Evolutionary conservation across 192 early-diverging fungal species (phyloP).

Genomic region (Allomyces macrogynus): DNA sequence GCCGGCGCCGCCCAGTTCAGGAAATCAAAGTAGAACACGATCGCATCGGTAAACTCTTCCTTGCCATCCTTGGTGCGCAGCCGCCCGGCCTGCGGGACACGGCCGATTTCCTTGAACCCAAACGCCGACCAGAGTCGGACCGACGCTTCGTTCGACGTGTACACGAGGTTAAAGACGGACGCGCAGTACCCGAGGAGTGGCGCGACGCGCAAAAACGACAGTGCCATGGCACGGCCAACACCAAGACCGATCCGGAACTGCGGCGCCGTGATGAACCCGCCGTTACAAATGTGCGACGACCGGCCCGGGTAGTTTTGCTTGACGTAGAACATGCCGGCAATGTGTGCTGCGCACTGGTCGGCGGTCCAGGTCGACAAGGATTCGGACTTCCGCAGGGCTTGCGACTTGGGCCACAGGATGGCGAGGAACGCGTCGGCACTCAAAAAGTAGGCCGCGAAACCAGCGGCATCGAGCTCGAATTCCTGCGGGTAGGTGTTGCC

Average conservation of each 20-base stretch:
- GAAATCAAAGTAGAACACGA: background rate
- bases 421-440: slow-evolving; percentile 29
- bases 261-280: slow-evolving; percentile 40
- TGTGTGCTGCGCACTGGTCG: slow-evolving; percentile 16
- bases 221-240: slow-evolving; percentile 37
- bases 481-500: slow-evolving; percentile 59
- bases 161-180: slow-evolving; percentile 63
- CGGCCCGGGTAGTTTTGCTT: slow-evolving; percentile 66
- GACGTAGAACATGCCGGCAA: slow-evolving; percentile 50
- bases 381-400: background rate
- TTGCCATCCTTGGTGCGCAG: background rate
- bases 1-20: no score
- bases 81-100: slow-evolving; percentile 44
- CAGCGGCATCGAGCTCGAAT: slow-evolving; percentile 11
- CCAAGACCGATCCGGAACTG: slow-evolving; percentile 22
- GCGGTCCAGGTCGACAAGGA: slow-evolving; percentile 12
- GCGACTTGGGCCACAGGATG: slow-evolving; percentile 12
- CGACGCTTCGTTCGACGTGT: slow-evolving; percentile 43
- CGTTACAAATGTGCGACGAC: slow-evolving; percentile 40
- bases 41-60: background rate
- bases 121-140: slow-evolving; percentile 37
- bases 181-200: slow-evolving; percentile 49
- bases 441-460: slow-evolving; percentile 31
- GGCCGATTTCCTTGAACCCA: slow-evolving; percentile 45
- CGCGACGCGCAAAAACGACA: slow-evolving; percentile 35